Evolutionary conservation across 2,329 filamentous ascomycete species (phyloP), one percentile per base, ranked within the genome.

Genomic region (Plenodomus tracheiphilus): DNA sequence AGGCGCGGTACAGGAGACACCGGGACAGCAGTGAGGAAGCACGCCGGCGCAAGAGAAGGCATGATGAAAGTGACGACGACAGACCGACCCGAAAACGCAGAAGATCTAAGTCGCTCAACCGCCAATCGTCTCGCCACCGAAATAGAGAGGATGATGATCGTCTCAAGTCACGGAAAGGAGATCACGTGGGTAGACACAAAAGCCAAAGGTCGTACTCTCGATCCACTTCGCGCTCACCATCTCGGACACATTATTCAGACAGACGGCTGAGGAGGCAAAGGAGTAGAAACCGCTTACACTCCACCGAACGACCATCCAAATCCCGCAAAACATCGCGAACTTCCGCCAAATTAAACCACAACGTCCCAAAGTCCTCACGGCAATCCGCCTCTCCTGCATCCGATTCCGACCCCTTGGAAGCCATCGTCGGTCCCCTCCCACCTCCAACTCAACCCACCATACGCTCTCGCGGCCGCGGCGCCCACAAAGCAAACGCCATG

Each of bases 341-440:
- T 4, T 2, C 40, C 41, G n/a, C 13, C 35, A 8, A 43, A 40
- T n/a, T 28, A 40, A 32, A 36, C 43, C 11, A 40, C 43, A 38
- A 32, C 40, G 11, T 37, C 39, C 13, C 19, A 25, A 43, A 41
- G 13, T 17, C 40, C 8, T 45, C 38, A 30, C 53, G 28, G 41
- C 57, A 48, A 22, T 52, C 62, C 15, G 39, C 48, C 19, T 47
- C 56, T 2, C 44, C 49, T 30, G 61, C 47, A n/a, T 72, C 66
- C 2, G 73, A 74, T 34, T 91, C 88, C 0, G 89, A 95, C 66
- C 86, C 89, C 1, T 74, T 91, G 3, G 86, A 91, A 47, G 84
- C 87, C 3, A 75, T 93, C 17, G 85, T 96, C 28, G 92, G 91
- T 0, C 91, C 91, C 17, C 71, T 76, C 1, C 85, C 82, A 8